Evolutionary conservation across 257 asterid species (phyloP), one percentile per base, ranked within the genome.

Genomic region (Prunella vulgaris): DNA sequence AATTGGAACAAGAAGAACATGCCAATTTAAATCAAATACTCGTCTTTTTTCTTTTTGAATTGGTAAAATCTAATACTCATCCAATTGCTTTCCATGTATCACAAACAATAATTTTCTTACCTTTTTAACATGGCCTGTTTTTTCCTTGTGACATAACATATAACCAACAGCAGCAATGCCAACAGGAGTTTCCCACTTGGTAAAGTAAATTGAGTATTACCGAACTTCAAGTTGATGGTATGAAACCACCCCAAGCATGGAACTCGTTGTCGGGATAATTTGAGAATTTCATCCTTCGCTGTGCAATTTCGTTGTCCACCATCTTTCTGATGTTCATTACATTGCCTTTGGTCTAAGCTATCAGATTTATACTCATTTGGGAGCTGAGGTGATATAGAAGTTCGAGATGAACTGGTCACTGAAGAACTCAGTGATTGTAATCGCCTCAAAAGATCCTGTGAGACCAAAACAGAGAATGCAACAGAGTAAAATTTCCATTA

Each of bases 391-490:
- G 86, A 76, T 35, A 57, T 35, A n/a, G 83, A 77, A 49, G 75
- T 52, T 74, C 77, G 90, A 13, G 81, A 82, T 62, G 89, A 75
- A 76, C 80, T 78, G 74, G 82, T 77, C 68, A 74, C 80, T 30
- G 65, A 66, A 64, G 86, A 76, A 72, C 71, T 74, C 84, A 86
- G 74, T 5, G 95, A 88, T 58, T 76, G 77, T 63, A 93, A 76
- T 75, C 77, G 87, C 87, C 97, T 84, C 75, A 93, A 77, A 77
- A 90, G 84, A 70, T 87, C 93, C 99, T 93, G 86, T 12, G 53
- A 54, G 65, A 49, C 58, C 42, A 75, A 32, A 66, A 58, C 71
- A 76, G 27, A 63, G 70, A 18, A 65, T 5, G 56, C 33, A 63
- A 49, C 5, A 7, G 15, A 20, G 25, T 24, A 27, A 48, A 73